These are phyloP conservation scores for Acanthamoeba triangularis DNA, from an alignment of 208 protist genomes.

Conservation along the genomic window DNA sequence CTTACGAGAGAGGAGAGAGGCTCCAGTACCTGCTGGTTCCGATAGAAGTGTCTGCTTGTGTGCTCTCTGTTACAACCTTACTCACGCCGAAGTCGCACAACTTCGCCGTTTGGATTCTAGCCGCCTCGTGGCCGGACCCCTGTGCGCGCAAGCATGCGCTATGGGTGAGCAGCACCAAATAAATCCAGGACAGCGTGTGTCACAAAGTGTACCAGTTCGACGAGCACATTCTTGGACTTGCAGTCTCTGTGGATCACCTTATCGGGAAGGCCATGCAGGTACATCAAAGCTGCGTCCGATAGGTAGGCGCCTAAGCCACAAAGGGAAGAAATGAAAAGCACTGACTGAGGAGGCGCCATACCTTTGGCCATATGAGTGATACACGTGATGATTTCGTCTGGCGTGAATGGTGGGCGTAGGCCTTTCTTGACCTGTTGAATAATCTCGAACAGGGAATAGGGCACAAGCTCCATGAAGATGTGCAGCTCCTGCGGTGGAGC, in stretches of 20 bases:
- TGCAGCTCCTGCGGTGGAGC: background rate
- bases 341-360: background rate
- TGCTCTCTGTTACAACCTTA: conserved; percentile 24
- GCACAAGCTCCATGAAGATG: conserved; percentile 57
- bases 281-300: background rate
- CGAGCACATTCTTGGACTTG: conserved; percentile 63
- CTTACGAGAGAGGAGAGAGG: too few relatives aligned
- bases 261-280: conserved; percentile 29
- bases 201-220: conserved; percentile 64
- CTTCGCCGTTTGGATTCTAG: background rate
- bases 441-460: conserved; percentile 23
- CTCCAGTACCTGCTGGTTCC: conserved; percentile 41
- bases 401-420: background rate
- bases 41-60: conserved; percentile 61
- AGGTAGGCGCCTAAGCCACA: background rate
- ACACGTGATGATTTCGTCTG: conserved; percentile 64
- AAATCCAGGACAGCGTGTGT: too few relatives aligned
- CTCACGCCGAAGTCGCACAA: conserved; percentile 64
- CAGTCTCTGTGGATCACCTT: conserved; percentile 29
- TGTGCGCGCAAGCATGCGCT: background rate
- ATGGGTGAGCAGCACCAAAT: too few relatives aligned
- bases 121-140: background rate
- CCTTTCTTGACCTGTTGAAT: conserved; percentile 49
- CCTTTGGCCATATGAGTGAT: conserved; percentile 55
- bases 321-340: background rate